Conservation (phyloP, 495 filamentous ascomycete species). For the Sabuloglossum arenarium region DNA sequence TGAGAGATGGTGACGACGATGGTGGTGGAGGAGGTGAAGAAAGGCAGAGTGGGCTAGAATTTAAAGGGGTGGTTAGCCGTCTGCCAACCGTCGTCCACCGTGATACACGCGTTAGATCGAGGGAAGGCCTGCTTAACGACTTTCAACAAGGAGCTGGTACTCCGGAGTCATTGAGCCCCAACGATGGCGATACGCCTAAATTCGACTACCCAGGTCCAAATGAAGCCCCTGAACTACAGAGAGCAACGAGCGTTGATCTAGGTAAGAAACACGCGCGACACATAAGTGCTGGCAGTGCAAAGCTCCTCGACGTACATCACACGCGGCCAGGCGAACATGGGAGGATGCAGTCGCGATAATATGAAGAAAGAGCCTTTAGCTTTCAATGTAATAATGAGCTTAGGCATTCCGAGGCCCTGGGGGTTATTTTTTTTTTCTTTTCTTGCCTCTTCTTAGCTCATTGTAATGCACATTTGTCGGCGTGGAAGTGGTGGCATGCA, state of each 20-base stretch:
- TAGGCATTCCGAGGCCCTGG: no score
- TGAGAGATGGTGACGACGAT: conserved; percentile 14
- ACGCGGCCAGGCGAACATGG: conserved; percentile 21
- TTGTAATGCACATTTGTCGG: not conserved
- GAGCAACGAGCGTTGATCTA: conserved; percentile 43
- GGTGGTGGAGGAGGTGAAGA: conserved; percentile 2
- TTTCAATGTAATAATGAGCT: no score
- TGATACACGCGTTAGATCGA: conserved; percentile 36
- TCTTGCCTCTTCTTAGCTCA: not conserved
- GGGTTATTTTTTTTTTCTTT: no score
- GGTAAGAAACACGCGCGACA: conserved; percentile 39
- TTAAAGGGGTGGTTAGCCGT: conserved; percentile 32
- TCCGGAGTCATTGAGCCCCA: conserved; percentile 1
- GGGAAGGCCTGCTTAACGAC: conserved; percentile 45
- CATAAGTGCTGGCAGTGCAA: conserved; percentile 54
- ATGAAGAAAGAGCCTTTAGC: no score
- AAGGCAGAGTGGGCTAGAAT: conserved; percentile 10
- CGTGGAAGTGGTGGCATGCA: not conserved
- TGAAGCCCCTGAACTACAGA: conserved; percentile 22
- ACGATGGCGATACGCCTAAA: conserved; percentile 15
- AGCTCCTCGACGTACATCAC: conserved; percentile 40
- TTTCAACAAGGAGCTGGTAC: conserved; percentile 22
- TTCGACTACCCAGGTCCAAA: conserved; percentile 7
- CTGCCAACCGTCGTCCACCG: conserved; percentile 33
- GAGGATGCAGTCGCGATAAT: not conserved